Percentiles rank a stretch among this genome's conserved stretches.
phyloP scores from a whole-genome alignment of 805 yeast genomes.

The Candida awuae region DNA sequence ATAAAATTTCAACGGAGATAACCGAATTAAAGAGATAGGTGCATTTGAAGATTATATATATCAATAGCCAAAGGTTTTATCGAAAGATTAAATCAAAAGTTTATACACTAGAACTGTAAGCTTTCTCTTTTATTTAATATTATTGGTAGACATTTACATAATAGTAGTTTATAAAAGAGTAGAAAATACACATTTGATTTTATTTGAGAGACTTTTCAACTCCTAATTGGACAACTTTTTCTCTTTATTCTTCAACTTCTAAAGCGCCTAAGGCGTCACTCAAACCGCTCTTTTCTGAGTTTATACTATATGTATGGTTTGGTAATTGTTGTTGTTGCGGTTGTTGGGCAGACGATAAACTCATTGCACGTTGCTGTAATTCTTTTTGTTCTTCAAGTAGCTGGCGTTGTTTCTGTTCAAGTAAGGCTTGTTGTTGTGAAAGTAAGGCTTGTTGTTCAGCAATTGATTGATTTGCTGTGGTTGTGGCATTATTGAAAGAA shows the following conservation, averaged over 20 bases:
- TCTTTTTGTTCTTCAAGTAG: conserved; percentile 13
- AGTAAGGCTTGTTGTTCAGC: conserved; percentile 12
- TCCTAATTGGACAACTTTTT: conserved; percentile 20
- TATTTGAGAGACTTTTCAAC: conserved; percentile 8
- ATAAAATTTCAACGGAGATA: too few relatives aligned
- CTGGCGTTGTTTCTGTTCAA: conserved; percentile 15
- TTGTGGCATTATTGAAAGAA: background rate
- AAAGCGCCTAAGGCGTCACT: background rate
- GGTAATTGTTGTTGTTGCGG: background rate
- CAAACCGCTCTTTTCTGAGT: conserved; percentile 2
- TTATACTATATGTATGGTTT: conserved; percentile 7
- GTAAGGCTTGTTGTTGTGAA: conserved; percentile 12
- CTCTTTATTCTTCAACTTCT: conserved; percentile 13
- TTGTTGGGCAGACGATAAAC: conserved; percentile 11
- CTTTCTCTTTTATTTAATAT: too few relatives aligned
- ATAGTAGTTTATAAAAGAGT: too few relatives aligned
- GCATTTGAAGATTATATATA: too few relatives aligned
- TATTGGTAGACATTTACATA: too few relatives aligned
- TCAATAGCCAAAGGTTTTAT: too few relatives aligned
- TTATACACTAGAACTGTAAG: too few relatives aligned
- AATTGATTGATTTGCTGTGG: background rate
- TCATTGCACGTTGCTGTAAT: conserved; percentile 12
- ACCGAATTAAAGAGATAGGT: too few relatives aligned
- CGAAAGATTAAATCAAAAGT: background rate
- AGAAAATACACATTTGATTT: background rate